A percentile compares a stretch with the other conserved stretches of the same genome.
Conservation (phyloP, 1,139 yeast species). For the Candida albicans region DNA sequence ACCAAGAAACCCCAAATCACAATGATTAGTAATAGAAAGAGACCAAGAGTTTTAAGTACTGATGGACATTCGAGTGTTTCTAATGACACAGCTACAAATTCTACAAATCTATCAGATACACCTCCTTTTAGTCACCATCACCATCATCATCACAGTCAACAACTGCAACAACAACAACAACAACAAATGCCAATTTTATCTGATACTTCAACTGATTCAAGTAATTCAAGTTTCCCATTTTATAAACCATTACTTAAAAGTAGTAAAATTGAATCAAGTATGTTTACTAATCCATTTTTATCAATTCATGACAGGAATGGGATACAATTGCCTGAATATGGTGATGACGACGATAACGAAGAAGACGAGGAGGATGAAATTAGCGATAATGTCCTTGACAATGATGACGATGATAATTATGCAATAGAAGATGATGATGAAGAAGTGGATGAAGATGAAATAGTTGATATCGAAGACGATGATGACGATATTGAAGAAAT, state of each 20-base stretch:
- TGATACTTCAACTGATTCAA: conserved; percentile 6
- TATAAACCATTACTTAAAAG: conserved; percentile 5
- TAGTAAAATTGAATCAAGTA: conserved; percentile 4
- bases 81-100: conserved; percentile 23
- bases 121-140: conserved; percentile 4
- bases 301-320: conserved; percentile 11
- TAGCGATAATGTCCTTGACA: not conserved
- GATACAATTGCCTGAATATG: not conserved
- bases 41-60: conserved; percentile 44
- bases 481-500: conserved; percentile 20
- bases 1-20: not conserved
- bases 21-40: conserved; percentile 39
- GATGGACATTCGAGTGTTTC: conserved; percentile 28
- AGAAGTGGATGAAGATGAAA: conserved; percentile 7
- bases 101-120: conserved; percentile 3
- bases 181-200: not conserved
- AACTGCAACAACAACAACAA: conserved; percentile 5
- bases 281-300: conserved; percentile 13
- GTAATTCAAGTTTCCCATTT: conserved; percentile 4
- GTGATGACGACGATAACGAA: conserved; percentile 1
- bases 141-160: conserved; percentile 2
- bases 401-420: conserved; percentile 6
- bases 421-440: conserved; percentile 4
- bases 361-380: conserved; percentile 3
- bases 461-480: conserved; percentile 11